Base-by-base conservation (phyloP, 352 stramenopile species). In the Phytopythium mirpurense region DNA sequence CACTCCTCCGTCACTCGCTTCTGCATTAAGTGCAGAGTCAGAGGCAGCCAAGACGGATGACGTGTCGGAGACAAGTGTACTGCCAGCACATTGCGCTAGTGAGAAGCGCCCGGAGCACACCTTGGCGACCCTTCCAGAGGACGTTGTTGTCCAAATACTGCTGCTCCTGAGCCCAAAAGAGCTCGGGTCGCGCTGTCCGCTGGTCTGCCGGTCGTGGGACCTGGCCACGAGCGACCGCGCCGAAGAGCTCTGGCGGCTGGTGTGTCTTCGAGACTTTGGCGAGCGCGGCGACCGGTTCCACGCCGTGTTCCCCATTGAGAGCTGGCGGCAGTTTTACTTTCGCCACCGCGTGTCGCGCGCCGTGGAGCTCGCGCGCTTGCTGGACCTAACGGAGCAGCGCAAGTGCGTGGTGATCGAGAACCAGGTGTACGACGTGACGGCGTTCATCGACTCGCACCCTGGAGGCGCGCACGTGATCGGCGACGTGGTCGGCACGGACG, bases 271-370 rank as follows among this genome's bases (percentile, higher is more conserved):
- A 15, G 76, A 91, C 59, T 86, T 86, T 49, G 5, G 27, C 19
- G 78, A 88, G 37, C 57, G 59, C 11, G 77, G 77, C 6, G 59
- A 75, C 23, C 68, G 70, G 11, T 90, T 90, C 47, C 43, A 24
- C 9, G 63, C 49, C 1, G 62, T 87, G 27, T 79, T 86, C 51
- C 68, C 73, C 10, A 74, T 76, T 42, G 61, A 80, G 31, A 78
- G 63, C 40, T 87, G 70, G 68, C 69, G 76, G 16, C 72, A 86
- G 42, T 89, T 85, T 49, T 90, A 88, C 63, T 91, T 88, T 38
- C 63, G 67, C 18, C 80, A 91, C 44, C 77, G 76, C 45, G 42
- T 86, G 18, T 88, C 77, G 34, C 73, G 80, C 29, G 68, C 76
- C 9, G 68, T 90, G 31, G 80, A 90, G 55, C 62, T 86, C 14